Base-by-base conservation (phyloP, 164 flowering plant genomes). In the Malania oleifera region DNA sequence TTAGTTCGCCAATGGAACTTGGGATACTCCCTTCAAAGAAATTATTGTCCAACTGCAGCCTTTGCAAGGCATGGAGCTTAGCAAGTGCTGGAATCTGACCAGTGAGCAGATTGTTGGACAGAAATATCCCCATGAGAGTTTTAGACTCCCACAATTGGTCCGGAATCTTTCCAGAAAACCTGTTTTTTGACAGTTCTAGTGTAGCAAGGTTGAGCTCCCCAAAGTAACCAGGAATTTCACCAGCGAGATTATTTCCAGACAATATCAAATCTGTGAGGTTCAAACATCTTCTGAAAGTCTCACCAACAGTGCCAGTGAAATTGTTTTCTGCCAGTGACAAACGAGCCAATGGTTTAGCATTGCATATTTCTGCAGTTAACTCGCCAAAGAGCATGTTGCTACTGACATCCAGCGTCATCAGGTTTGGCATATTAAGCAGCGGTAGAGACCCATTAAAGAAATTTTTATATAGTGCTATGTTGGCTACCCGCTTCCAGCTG, bases 311-410 rank as follows among this genome's bases (percentile, higher is more conserved):
- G 39, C 86, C 86, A 20, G 68, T 74, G 59, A 81, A 73, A 50
- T 60, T 50, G 57, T 84, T 84, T 43, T 70, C 73, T 17, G 82
- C 73, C 39, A 81, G 67, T 48, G 48, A 22, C 35, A 84, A 66
- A 31, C 14, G 57, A 10, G 67, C 18, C 58, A 84, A 37, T 22
- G 77, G 64, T 46, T 53, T 50, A 25, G 78, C 65, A 58, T 71
- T 38, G 59, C 89, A 84, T 61, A 84, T 62, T 57, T 71, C 75
- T 14, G 63, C 63, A 23, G 80, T 59, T 37, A 84, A 60, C 49
- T 74, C 80, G 7, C 89, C 86, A 1, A 81, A 76, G 62, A 84
- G 82, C 70, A 60, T 67, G 56, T 81, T 81, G 37, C 71, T 39
- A 59, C 70, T 68, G n/a, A 70, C 69, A 45, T 80, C 75, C 41